A percentile compares a stretch with the other conserved stretches of the same genome.
These are phyloP conservation scores for Coccomyxa sp. DNA, from an alignment of 139 green algal species.

Conservation along the genomic window DNA sequence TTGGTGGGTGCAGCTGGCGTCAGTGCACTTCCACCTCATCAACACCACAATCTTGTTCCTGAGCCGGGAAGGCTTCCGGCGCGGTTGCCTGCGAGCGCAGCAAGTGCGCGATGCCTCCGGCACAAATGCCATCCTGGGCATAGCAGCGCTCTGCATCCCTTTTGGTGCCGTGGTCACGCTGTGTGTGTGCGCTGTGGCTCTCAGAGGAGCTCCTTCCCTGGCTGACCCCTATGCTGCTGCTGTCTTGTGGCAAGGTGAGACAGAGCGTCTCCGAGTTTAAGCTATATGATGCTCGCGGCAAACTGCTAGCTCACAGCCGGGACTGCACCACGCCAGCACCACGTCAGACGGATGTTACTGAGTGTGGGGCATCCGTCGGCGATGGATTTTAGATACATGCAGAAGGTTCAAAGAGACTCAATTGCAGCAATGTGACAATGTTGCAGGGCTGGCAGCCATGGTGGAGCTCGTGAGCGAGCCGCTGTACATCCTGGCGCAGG, in stretches of 20 bases:
- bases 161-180: constrained; percentile 23
- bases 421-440: too few species aligned
- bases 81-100: constrained; percentile 69
- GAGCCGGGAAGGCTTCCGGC: constrained; percentile 77
- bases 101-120: neutral
- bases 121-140: constrained; percentile 12
- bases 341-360: too few species aligned
- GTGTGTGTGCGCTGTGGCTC: constrained; percentile 12
- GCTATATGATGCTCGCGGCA: too few species aligned
- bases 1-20: constrained; percentile 39
- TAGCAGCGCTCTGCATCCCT: constrained; percentile 38
- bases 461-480: constrained; percentile 69
- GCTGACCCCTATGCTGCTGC: neutral
- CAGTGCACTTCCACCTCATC: constrained; percentile 88
- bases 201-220: constrained; percentile 8
- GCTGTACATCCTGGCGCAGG: constrained; percentile 64
- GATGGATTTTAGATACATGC: too few species aligned
- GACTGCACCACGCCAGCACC: too few species aligned
- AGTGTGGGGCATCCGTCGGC: too few species aligned
- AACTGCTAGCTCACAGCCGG: too few species aligned
- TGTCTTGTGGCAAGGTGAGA: neutral
- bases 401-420: too few species aligned
- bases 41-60: constrained; percentile 86
- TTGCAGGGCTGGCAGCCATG: constrained; percentile 52
- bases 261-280: too few species aligned